These are phyloP conservation scores for Dryadomyces quercus-mongolicae DNA, from an alignment of 2,329 filamentous ascomycete species.

Conservation along the genomic window DNA sequence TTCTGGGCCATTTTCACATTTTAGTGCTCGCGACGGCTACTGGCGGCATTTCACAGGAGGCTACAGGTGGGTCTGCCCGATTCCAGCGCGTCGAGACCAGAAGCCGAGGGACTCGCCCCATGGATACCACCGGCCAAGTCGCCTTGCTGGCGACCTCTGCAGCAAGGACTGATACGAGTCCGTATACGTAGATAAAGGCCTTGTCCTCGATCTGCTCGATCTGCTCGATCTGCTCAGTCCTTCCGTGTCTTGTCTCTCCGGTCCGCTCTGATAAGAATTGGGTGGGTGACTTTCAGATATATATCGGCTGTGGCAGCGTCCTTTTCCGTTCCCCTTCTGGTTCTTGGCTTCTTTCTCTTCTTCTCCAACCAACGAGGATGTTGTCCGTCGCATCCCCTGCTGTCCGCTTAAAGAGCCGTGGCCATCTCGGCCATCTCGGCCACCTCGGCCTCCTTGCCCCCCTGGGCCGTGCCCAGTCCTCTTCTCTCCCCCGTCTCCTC, in stretches of 20 bases:
- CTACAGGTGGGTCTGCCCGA: background rate
- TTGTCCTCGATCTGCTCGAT: background rate
- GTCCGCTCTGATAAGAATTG: background rate
- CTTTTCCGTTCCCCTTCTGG: background rate
- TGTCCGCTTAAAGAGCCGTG: background rate
- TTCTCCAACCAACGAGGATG: background rate
- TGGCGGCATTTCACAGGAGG: conserved; percentile 1
- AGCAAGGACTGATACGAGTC: background rate
- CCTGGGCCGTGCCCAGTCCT: too few relatives aligned
- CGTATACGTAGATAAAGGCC: background rate
- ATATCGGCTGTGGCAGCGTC: too few relatives aligned
- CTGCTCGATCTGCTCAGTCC: too few relatives aligned
- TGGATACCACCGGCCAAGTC: background rate
- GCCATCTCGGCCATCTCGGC: too few relatives aligned
- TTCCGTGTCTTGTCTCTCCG: background rate
- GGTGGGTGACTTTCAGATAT: too few relatives aligned
- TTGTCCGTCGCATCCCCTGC: background rate
- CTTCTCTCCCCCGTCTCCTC: background rate
- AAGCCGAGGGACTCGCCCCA: background rate
- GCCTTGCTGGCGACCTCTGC: background rate
- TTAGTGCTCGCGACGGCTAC: conserved; percentile 5
- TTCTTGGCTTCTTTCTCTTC: background rate
- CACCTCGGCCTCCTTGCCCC: background rate
- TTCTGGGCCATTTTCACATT: background rate
- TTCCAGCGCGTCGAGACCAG: background rate